Conservation (phyloP, 371 early-diverging fungal species). For the Cokeromyces recurvatus region DNA sequence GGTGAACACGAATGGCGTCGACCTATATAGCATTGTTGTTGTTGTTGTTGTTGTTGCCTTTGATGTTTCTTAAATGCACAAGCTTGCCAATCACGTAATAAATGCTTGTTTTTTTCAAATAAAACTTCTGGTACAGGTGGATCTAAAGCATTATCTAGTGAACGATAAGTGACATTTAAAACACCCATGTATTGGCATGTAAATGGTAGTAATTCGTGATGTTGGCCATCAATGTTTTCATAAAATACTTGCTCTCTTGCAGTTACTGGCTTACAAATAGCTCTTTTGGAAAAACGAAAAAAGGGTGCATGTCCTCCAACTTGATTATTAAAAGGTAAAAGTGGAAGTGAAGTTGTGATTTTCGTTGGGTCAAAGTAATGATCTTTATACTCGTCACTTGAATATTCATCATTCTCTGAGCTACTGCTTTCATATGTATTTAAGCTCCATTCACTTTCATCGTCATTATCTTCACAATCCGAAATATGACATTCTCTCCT, state of each 20-base stretch:
- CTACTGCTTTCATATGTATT: constrained; percentile 5
- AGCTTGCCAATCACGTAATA: constrained; percentile 50
- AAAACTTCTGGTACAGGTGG: constrained; percentile 60
- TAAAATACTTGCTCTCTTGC: constrained; percentile 83
- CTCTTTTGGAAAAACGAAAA: constrained; percentile 41
- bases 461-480: constrained; percentile 22
- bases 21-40: neutral
- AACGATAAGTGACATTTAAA: constrained; percentile 83
- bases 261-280: constrained; percentile 64
- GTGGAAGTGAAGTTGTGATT: constrained; percentile 60
- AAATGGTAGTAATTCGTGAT: constrained; percentile 80
- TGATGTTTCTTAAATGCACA: constrained; percentile 8
- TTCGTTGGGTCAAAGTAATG: constrained; percentile 40
- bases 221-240: constrained; percentile 73
- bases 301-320: constrained; percentile 46
- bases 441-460: constrained; percentile 7
- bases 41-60: neutral
- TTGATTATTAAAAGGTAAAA: constrained; percentile 42
- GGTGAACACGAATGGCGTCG: constrained; percentile 7
- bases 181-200: constrained; percentile 90
- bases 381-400: constrained; percentile 8
- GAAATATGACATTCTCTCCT: constrained; percentile 24
- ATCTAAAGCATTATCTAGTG: constrained; percentile 10
- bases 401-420: constrained; percentile 15
- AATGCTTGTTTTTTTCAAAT: constrained; percentile 76